Percentiles rank a stretch among this genome's conserved stretches.
Conservation (phyloP, 768 basidiomycete genomes). For the Pleurotus cornucopiae region DNA sequence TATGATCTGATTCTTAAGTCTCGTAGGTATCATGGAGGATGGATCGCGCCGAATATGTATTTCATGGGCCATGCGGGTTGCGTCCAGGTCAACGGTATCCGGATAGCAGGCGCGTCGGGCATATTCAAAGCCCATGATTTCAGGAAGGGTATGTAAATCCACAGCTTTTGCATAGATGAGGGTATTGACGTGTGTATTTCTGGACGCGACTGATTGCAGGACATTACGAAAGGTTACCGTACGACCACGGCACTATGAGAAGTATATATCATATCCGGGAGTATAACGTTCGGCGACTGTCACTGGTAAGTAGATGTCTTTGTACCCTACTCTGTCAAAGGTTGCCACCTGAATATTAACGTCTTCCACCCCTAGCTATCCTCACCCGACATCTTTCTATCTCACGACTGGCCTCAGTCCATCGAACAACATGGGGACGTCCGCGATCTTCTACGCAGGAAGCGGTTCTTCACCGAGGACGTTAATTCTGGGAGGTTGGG, state of each 20-base stretch:
- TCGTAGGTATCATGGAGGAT: constrained; percentile 88
- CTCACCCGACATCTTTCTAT: constrained; percentile 69
- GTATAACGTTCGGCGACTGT: constrained; percentile 75
- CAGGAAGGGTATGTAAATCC: constrained; percentile 42
- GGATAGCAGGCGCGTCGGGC: constrained; percentile 89
- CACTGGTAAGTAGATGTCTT: constrained; percentile 45
- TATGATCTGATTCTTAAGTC: background rate
- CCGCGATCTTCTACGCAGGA: constrained; percentile 59
- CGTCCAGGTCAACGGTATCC: constrained; percentile 80
- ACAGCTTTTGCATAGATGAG: background rate
- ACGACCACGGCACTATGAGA: constrained; percentile 63
- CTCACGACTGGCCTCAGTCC: constrained; percentile 92
- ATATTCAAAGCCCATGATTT: constrained; percentile 85
- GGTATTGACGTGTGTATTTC: too few relatives aligned
- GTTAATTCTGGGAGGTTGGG: constrained; percentile 66
- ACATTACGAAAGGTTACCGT: constrained; percentile 80
- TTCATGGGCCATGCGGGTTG: constrained; percentile 92
- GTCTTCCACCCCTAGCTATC: constrained; percentile 10
- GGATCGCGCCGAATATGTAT: constrained; percentile 96
- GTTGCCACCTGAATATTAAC: background rate
- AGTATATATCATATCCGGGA: constrained; percentile 91
- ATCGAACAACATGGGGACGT: constrained; percentile 84
- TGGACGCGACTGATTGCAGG: constrained; percentile 35
- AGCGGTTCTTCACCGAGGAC: constrained; percentile 75
- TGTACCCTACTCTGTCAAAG: too few relatives aligned